phyloP scores from a whole-genome alignment of 1,284 basidiomycete genomes.

The Microbotryum lychnidis-dioicae region DNA sequence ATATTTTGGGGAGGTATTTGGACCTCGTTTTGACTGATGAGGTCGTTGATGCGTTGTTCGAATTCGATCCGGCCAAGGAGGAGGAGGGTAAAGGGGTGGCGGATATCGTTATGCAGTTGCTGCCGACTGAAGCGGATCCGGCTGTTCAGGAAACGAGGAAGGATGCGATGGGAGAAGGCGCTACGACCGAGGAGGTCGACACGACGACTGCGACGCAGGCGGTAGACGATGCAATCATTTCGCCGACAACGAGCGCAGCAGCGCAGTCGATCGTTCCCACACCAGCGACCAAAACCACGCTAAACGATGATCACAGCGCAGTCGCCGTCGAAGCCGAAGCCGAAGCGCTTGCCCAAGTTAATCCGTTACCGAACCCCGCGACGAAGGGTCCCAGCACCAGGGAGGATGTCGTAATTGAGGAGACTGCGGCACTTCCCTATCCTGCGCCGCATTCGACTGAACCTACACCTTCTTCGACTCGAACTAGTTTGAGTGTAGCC shows the following conservation, averaged over 20 bases:
- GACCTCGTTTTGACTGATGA: conserved; percentile 4
- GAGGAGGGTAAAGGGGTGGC: conserved; percentile 13
- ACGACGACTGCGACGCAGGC: background rate
- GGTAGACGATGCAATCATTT: background rate
- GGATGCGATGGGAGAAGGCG: conserved; percentile 38
- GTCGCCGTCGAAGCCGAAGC: background rate
- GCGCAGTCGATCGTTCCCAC: background rate
- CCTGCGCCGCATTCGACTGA: too few species aligned
- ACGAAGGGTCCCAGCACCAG: background rate
- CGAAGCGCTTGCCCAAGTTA: background rate
- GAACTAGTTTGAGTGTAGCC: too few species aligned
- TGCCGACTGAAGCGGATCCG: conserved; percentile 28
- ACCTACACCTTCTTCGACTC: too few species aligned
- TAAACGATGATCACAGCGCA: background rate
- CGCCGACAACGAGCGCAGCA: background rate
- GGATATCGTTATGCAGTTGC: conserved; percentile 1
- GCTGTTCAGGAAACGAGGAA: conserved; percentile 33
- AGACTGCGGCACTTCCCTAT: background rate
- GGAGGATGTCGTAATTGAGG: background rate
- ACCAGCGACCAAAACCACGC: background rate
- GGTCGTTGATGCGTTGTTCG: conserved; percentile 19
- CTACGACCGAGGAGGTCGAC: background rate
- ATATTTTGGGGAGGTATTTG: background rate
- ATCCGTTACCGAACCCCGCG: background rate
- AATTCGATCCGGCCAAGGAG: conserved; percentile 5